These are phyloP conservation scores for Raffaelea ambrosiae DNA, from an alignment of 2,329 filamentous ascomycete species.

Conservation along the genomic window DNA sequence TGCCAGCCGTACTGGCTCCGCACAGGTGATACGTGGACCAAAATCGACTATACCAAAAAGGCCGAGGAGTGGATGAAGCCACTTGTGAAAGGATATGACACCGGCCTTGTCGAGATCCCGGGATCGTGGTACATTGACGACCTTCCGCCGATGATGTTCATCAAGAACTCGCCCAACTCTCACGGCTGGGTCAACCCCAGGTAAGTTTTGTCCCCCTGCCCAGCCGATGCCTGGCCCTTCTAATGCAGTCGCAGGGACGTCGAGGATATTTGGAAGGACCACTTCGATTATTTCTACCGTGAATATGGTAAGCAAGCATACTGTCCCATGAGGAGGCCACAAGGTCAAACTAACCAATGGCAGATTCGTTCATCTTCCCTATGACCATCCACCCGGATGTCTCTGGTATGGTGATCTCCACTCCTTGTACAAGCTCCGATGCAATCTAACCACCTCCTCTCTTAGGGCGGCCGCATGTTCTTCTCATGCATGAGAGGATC, in stretches of 20 bases:
- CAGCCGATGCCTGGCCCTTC: too few relatives aligned
- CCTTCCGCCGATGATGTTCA: constrained; percentile 63
- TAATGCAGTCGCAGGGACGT: too few relatives aligned
- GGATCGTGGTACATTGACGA: constrained; percentile 58
- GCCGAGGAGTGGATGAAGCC: constrained; percentile 61
- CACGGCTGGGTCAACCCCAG: constrained; percentile 51
- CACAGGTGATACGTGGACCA: constrained; percentile 57
- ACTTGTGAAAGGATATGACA: constrained; percentile 47
- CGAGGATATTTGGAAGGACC: constrained; percentile 57
- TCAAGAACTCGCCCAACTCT: constrained; percentile 56
- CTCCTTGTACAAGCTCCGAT: too few relatives aligned
- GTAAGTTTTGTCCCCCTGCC: too few relatives aligned
- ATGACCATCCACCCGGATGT: constrained; percentile 72
- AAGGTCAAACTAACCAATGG: too few relatives aligned
- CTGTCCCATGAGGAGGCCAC: too few relatives aligned
- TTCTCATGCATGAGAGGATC: constrained; percentile 32
- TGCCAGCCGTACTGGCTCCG: constrained; percentile 56
- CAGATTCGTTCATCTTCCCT: constrained; percentile 66
- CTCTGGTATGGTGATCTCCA: too few relatives aligned
- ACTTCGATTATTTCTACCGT: constrained; percentile 67
- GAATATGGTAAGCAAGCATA: constrained; percentile 44
- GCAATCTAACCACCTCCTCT: too few relatives aligned
- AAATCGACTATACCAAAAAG: constrained; percentile 57
- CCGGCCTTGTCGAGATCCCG: constrained; percentile 59
- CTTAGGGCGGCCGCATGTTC: constrained; percentile 59